Evolutionary conservation across 495 filamentous ascomycete species (phyloP).

Genomic region (Lophiostoma macrostomum): DNA sequence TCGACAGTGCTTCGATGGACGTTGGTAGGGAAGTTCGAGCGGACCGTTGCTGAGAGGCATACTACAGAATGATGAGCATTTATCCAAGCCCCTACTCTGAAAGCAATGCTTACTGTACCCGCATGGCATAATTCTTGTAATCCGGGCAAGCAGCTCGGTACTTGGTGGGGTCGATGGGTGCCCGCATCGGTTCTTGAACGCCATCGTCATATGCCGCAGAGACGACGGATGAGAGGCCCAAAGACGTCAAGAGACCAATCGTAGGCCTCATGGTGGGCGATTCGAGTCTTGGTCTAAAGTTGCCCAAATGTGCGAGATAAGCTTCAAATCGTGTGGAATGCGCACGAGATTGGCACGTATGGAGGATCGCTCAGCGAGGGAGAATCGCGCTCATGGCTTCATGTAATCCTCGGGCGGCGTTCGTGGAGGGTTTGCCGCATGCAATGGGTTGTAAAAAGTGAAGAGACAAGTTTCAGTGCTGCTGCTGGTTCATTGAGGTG

Average conservation of each 20-base stretch:
- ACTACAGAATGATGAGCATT: slow-evolving; percentile 42
- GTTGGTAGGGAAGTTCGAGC: slow-evolving; percentile 82
- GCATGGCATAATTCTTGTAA: slow-evolving; percentile 48
- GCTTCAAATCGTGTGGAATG: background rate
- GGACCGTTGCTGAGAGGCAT: slow-evolving; percentile 75
- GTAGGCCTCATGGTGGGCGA: background rate
- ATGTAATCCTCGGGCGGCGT: background rate
- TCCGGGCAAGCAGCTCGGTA: slow-evolving; percentile 48
- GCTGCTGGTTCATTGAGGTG: slow-evolving; percentile 1
- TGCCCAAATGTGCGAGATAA: background rate
- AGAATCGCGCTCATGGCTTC: slow-evolving; percentile 16
- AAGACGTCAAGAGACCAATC: background rate
- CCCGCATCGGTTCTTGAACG: slow-evolving; percentile 24
- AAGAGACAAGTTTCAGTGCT: slow-evolving; percentile 1
- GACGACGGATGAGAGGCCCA: slow-evolving; percentile 1
- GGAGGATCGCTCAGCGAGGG: slow-evolving; percentile 5
- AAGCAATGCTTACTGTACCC: slow-evolving; percentile 43
- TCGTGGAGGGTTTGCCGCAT: too few species aligned
- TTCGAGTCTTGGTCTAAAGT: background rate
- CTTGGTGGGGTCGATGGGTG: slow-evolving; percentile 31
- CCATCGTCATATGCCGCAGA: slow-evolving; percentile 2
- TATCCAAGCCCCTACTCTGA: background rate
- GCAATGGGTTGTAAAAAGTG: too few species aligned
- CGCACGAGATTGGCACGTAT: background rate
- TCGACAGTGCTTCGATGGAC: slow-evolving; percentile 74